Percentiles rank a stretch among this genome's conserved stretches.
Evolutionary conservation across 2,329 filamentous ascomycete genomes (phyloP).

Genomic region (Penicillium occitanis): DNA sequence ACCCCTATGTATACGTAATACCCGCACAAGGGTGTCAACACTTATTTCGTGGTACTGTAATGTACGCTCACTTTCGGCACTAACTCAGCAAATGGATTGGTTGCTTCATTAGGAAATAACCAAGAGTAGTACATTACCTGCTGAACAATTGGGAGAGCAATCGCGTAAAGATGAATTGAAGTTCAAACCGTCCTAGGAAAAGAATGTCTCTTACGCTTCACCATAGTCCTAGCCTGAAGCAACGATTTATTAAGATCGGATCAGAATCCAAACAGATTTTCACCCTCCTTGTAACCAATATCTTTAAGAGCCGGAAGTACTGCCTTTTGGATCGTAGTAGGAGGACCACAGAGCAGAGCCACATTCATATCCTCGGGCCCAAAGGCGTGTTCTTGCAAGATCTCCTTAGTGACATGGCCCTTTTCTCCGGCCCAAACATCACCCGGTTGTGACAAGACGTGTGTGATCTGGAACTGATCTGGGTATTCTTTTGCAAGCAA

Average conservation of each 20-base stretch:
- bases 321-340: conserved; percentile 54
- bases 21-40: no score
- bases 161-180: not conserved
- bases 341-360: conserved; percentile 53
- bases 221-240: not conserved
- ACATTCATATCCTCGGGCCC: conserved; percentile 43
- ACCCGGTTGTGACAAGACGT: conserved; percentile 49
- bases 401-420: conserved; percentile 46
- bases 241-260: not conserved
- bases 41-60: no score
- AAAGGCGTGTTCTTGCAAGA: conserved; percentile 46
- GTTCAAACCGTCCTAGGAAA: not conserved
- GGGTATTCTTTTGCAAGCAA: conserved; percentile 39
- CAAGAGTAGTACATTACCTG: not conserved
- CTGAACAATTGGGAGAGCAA: not conserved
- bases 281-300: conserved; percentile 49
- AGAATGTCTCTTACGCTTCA: not conserved
- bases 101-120: not conserved
- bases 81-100: not conserved
- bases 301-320: conserved; percentile 50
- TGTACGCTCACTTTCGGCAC: not conserved
- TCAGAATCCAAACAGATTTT: conserved; percentile 59
- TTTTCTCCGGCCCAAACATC: conserved; percentile 49
- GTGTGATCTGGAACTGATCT: conserved; percentile 46
- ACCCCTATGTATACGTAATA: no score